These are phyloP conservation scores for Cupressus sempervirens DNA, from an alignment of 75 land plant species.

Conservation along the genomic window DNA sequence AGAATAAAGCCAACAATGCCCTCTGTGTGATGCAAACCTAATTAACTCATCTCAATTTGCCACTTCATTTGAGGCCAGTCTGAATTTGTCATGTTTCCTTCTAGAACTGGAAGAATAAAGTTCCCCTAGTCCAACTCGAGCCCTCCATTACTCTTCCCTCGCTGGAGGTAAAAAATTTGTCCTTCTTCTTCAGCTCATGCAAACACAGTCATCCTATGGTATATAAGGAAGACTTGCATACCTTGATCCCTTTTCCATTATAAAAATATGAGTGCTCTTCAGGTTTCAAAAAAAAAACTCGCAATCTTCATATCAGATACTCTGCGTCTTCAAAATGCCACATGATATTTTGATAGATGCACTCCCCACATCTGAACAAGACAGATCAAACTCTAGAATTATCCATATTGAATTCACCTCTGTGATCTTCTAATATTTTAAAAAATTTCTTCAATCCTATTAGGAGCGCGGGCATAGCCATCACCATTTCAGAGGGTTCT, in stretches of 20 bases:
- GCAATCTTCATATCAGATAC: background rate
- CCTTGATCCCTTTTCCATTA: background rate
- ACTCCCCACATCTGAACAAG: background rate
- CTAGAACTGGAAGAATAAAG: background rate
- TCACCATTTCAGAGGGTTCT: too few relatives aligned
- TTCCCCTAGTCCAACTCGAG: background rate
- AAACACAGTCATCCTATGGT: too few relatives aligned
- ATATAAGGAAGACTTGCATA: background rate
- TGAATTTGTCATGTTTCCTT: background rate
- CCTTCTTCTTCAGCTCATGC: background rate
- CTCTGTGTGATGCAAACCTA: background rate
- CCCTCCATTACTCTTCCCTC: background rate
- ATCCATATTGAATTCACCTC: background rate
- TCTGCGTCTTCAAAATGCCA: conserved; percentile 2
- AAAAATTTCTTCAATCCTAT: background rate
- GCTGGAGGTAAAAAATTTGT: background rate
- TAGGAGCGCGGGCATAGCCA: too few relatives aligned
- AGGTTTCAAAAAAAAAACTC: background rate
- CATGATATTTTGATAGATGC: background rate
- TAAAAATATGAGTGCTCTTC: background rate
- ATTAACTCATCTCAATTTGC: background rate
- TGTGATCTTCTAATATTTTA: background rate
- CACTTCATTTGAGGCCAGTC: background rate
- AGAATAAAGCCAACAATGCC: background rate
- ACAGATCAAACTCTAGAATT: background rate